Evolutionary conservation across 202 grass and related monocot genomes (phyloP), one percentile per base, ranked within the genome.

Genomic region (Dendrocalamus latiflorus): DNA sequence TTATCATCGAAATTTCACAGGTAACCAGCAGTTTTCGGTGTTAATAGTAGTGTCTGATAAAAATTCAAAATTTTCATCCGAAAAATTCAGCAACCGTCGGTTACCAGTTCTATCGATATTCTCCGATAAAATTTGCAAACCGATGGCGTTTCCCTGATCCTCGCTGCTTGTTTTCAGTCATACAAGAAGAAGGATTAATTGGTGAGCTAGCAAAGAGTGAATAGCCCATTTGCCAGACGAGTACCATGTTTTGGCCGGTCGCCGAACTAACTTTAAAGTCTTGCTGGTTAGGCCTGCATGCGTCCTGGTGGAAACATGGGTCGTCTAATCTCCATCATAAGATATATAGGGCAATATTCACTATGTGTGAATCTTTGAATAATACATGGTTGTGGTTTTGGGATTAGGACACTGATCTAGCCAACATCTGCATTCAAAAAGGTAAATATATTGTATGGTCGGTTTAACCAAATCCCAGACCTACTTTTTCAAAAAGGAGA

Each of bases 401-500:
- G 12, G n/a, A n/a, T n/a, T n/a, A n/a, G n/a, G n/a, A 4, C 56
- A 71, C 22, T 57, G 20, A 49, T 75, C 39, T 42, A 30, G n/a
- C 42, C 4, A 59, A 50, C 62, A 50, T 66, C 6, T 42, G 3
- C 62, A 39, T 45, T 58, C 5, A 22, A 63, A 85, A 88, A 54
- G 61, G 49, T 59, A 28, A 21, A 61, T 59, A 24, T 77, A 59
- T n/a, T 33, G 11, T n/a, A 44, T 75, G 81, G 69, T 74, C 69
- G 75, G 69, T 83, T 68, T 47, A 78, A 18, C 47, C 71, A 59
- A 84, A 86, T 79, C 83, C 47, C 47, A 45, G 26, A 36, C 68
- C 75, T 53, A 25, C 68, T 73, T 62, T 75, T 75, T n/a, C 54
- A 34, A 24, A 80, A 88, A 70, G 64, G 13, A 61, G 37, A 73